Evolutionary conservation across 306 rosid genomes (phyloP), one percentile per base, ranked within the genome.

Genomic region (Adenanthera pavonina): DNA sequence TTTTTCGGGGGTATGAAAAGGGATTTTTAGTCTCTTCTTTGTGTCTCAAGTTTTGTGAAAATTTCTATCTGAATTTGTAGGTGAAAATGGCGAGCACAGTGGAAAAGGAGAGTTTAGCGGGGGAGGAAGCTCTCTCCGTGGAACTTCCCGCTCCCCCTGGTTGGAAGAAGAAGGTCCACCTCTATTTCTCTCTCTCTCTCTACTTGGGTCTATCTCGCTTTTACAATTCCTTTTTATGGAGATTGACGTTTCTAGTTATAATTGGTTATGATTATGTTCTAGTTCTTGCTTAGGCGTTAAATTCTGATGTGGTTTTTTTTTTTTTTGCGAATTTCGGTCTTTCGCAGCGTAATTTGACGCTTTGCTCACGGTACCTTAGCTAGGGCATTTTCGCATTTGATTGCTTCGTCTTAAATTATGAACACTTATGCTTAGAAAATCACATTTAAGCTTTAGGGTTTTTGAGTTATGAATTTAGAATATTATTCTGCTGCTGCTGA

Each of bases 91-190:
- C 96, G 86, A 91, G 84, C 76, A 85, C 95, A 85, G 94, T 88
- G 84, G 92, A 91, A 84, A 89, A 87, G 80, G 92, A 88, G 83
- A 59, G 60, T 75, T 25, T 47, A 6, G 86, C 74, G 62, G 86
- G 69, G 48, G 95, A 94, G 54, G 99, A 93, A 80, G 77, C 90
- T 84, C 82, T 95, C 75, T 93, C 98, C 74, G 14, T 95, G 52
- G 99, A 95, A 82, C 90, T 95, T 4, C 97, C 98, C 61, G 99
- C 99, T 85, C 99, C 99, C 71, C 77, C 94, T 86, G 98, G 97
- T 83, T 95, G 99, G 99, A 84, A 84, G 76, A 95, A 95, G 88
- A 91, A 93, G 95, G 99, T 95, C 16, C 81, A 56, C 72, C 81
- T 80, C 69, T 43, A 0, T 17, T 72, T 74, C 76, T 69, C 3